Evolutionary conservation across 371 early-diverging fungal species (phyloP).

Genomic region (Mucor saturninus): DNA sequence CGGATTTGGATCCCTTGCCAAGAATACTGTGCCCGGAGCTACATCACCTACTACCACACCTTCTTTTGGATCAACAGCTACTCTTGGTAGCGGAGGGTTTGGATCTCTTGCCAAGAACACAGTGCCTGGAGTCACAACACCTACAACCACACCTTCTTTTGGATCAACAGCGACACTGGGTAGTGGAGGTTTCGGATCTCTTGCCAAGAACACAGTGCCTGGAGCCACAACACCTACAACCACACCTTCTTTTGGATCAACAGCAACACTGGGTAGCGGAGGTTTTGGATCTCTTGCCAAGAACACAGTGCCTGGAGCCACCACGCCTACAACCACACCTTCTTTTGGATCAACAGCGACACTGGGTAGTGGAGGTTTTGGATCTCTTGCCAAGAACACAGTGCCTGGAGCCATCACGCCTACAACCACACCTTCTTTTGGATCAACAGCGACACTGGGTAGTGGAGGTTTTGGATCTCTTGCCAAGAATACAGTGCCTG

Average conservation of each 20-base stretch:
- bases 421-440: slow-evolving; percentile 12
- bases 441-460: slow-evolving; percentile 18
- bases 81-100: slow-evolving; percentile 6
- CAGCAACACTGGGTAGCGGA: slow-evolving; percentile 15
- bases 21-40: slow-evolving; percentile 1
- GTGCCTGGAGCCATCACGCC: slow-evolving; percentile 3
- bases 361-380: slow-evolving; percentile 8
- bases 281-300: slow-evolving; percentile 11
- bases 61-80: slow-evolving; percentile 18
- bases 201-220: slow-evolving; percentile 24
- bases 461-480: slow-evolving; percentile 10
- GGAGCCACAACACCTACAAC: slow-evolving; percentile 7
- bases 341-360: slow-evolving; percentile 17
- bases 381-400: slow-evolving; percentile 11
- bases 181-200: slow-evolving; percentile 19
- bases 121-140: background rate
- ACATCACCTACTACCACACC: slow-evolving; percentile 16
- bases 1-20: slow-evolving; percentile 17
- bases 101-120: slow-evolving; percentile 8
- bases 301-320: slow-evolving; percentile 7
- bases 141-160: slow-evolving; percentile 17
- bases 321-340: slow-evolving; percentile 14
- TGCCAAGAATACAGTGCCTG: slow-evolving; percentile 6
- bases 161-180: slow-evolving; percentile 26
- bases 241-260: slow-evolving; percentile 13